Evolutionary conservation across 768 basidiomycete species (phyloP).

Genomic region (Calocera viscosa): DNA sequence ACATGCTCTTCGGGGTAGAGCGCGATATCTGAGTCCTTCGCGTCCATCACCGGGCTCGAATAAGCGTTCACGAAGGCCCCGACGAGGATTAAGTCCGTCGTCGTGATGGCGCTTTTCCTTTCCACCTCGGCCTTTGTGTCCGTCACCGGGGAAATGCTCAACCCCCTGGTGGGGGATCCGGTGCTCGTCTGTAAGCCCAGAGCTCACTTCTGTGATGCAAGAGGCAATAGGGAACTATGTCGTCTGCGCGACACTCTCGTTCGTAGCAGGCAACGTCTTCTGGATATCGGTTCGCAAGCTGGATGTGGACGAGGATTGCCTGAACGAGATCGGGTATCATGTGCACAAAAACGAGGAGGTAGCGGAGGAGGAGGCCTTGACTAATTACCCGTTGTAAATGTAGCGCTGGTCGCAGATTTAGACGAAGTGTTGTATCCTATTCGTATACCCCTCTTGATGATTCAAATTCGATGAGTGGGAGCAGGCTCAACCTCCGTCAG

Average conservation of each 20-base stretch:
- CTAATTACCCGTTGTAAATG: too few species aligned
- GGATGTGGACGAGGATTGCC: constrained; percentile 48
- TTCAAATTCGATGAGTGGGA: too few species aligned
- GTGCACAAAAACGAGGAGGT: not conserved
- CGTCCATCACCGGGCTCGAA: constrained; percentile 70
- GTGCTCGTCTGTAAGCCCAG: constrained; percentile 42
- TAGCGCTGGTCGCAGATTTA: too few species aligned
- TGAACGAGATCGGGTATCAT: constrained; percentile 38
- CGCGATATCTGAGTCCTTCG: constrained; percentile 59
- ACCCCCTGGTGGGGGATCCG: constrained; percentile 56
- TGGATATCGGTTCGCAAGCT: constrained; percentile 42
- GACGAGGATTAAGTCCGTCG: constrained; percentile 74
- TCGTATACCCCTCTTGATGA: too few species aligned
- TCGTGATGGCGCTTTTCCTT: constrained; percentile 59
- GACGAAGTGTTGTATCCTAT: too few species aligned
- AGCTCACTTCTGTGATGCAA: not conserved
- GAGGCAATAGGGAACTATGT: constrained; percentile 44
- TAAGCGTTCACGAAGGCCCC: constrained; percentile 90
- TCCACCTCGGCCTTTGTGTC: constrained; percentile 27
- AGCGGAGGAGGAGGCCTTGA: not conserved
- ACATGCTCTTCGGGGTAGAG: not conserved
- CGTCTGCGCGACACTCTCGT: constrained; percentile 44
- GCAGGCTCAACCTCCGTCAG: too few species aligned
- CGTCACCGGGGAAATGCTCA: constrained; percentile 20
- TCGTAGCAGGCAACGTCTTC: constrained; percentile 42